Evolutionary conservation across 2,329 filamentous ascomycete genomes (phyloP).

Genomic region (Pseudophaeomoniella oleicola): DNA sequence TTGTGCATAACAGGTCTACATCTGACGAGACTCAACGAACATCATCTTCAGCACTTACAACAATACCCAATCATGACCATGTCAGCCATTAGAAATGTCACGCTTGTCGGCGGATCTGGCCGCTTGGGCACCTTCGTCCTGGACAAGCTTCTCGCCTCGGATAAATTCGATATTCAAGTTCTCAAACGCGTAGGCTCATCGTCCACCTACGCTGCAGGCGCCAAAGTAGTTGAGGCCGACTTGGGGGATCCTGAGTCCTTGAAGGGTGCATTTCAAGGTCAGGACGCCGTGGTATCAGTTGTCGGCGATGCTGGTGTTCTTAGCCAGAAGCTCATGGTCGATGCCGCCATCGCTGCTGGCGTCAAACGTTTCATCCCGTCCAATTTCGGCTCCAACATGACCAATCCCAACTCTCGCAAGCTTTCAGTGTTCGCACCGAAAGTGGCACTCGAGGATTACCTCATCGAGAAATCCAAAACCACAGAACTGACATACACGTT

Average conservation of each 20-base stretch:
- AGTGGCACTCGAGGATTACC: conserved; percentile 14
- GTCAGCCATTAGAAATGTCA: too few species aligned
- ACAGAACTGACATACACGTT: conserved; percentile 17
- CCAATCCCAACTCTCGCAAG: conserved; percentile 10
- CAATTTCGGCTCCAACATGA: conserved; percentile 19
- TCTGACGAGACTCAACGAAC: too few species aligned
- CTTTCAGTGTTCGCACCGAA: conserved; percentile 19
- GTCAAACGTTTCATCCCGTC: conserved; percentile 40
- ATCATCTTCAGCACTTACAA: too few species aligned
- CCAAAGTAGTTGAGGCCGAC: conserved; percentile 15
- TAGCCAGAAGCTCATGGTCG: conserved; percentile 37
- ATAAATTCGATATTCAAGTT: background rate
- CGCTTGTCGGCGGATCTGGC: too few species aligned
- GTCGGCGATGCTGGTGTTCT: conserved; percentile 26
- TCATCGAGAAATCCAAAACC: conserved; percentile 11
- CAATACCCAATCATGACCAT: too few species aligned
- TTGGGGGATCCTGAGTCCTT: conserved; percentile 13
- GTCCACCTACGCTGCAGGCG: background rate
- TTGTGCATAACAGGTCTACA: too few species aligned
- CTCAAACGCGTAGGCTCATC: background rate
- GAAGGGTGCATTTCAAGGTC: conserved; percentile 31
- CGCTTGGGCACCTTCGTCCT: background rate
- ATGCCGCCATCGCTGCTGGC: conserved; percentile 44
- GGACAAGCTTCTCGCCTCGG: background rate
- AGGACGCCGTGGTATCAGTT: conserved; percentile 41